Evolutionary conservation across 345 rosid genomes (phyloP).

Genomic region (Mangifera indica): DNA sequence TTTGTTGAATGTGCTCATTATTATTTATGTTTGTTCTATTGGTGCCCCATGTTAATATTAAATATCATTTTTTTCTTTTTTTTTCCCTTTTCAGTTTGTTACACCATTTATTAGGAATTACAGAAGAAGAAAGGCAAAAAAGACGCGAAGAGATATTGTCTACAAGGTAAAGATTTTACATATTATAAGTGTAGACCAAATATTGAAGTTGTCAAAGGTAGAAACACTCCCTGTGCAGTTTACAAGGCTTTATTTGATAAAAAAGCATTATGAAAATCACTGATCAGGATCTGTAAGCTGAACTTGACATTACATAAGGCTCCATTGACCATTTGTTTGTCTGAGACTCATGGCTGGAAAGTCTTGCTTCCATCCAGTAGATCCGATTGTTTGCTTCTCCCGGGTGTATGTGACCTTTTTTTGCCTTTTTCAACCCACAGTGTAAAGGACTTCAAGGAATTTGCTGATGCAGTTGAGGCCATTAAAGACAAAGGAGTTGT

Average conservation of each 20-base stretch:
- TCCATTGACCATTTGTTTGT: not conserved
- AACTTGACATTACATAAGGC: not conserved
- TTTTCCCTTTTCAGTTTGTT: slow-evolving; percentile 41
- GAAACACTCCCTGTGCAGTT: not conserved
- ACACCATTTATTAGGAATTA: slow-evolving; percentile 70
- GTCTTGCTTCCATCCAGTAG: not conserved
- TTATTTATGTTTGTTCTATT: not conserved
- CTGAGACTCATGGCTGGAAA: not conserved
- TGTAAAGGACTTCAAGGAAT: slow-evolving; percentile 79
- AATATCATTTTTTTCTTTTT: not conserved
- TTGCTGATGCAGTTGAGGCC: slow-evolving; percentile 64
- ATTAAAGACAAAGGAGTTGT: slow-evolving; percentile 66
- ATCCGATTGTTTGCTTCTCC: not conserved
- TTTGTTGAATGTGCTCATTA: not conserved
- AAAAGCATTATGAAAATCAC: no score
- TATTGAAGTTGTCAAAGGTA: not conserved
- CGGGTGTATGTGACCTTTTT: not conserved
- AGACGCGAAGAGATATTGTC: slow-evolving; percentile 86
- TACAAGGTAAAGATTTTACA: slow-evolving; percentile 59
- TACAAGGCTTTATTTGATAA: not conserved
- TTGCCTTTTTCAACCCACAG: slow-evolving; percentile 33
- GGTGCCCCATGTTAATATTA: not conserved
- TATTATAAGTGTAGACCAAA: not conserved
- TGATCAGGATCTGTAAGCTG: not conserved
- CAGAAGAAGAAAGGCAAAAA: slow-evolving; percentile 81